Conservation (phyloP, 805 yeast genomes). For the Teunomyces cretensis region DNA sequence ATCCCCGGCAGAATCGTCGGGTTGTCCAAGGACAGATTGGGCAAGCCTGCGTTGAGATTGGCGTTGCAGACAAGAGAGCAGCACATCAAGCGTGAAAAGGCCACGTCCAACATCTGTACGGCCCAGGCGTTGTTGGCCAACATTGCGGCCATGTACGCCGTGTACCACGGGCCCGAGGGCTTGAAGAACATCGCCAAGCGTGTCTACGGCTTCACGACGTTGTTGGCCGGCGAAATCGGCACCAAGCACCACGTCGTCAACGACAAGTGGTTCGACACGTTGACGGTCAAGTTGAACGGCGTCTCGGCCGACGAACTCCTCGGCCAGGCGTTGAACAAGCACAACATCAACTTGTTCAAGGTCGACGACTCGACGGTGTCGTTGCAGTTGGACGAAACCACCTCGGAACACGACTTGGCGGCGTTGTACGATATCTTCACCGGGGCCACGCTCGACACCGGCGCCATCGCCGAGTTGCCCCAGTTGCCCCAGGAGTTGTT, state of each 20-base stretch:
- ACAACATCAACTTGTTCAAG: slow-evolving; percentile 75
- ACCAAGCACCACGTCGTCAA: slow-evolving; percentile 51
- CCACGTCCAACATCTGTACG: slow-evolving; percentile 96
- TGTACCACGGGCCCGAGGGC: slow-evolving; percentile 93
- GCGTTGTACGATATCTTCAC: slow-evolving; percentile 63
- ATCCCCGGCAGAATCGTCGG: slow-evolving; percentile 98
- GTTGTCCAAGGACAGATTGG: slow-evolving; percentile 85
- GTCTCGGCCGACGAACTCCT: slow-evolving; percentile 57
- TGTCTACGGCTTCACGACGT: slow-evolving; percentile 69
- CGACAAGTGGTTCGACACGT: slow-evolving; percentile 80
- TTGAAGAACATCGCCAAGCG: slow-evolving; percentile 74
- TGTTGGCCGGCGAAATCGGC: slow-evolving; percentile 61
- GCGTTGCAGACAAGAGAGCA: slow-evolving; percentile 98
- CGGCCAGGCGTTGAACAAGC: slow-evolving; percentile 53
- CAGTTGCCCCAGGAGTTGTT: slow-evolving; percentile 46
- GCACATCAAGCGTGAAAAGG: slow-evolving; percentile 95
- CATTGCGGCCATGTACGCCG: slow-evolving; percentile 93
- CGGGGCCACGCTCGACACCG: slow-evolving; percentile 18
- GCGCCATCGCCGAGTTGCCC: slow-evolving; percentile 41
- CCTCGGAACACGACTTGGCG: slow-evolving; percentile 58
- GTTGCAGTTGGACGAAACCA: slow-evolving; percentile 90
- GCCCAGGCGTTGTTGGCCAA: slow-evolving; percentile 97
- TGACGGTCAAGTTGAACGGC: slow-evolving; percentile 56
- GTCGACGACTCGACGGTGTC: slow-evolving; percentile 62
- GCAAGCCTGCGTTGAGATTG: slow-evolving; percentile 82